Percentiles rank a stretch among this genome's conserved stretches.
Evolutionary conservation across 768 basidiomycete species (phyloP).

Genomic region (Pleurotus tuber-regium): DNA sequence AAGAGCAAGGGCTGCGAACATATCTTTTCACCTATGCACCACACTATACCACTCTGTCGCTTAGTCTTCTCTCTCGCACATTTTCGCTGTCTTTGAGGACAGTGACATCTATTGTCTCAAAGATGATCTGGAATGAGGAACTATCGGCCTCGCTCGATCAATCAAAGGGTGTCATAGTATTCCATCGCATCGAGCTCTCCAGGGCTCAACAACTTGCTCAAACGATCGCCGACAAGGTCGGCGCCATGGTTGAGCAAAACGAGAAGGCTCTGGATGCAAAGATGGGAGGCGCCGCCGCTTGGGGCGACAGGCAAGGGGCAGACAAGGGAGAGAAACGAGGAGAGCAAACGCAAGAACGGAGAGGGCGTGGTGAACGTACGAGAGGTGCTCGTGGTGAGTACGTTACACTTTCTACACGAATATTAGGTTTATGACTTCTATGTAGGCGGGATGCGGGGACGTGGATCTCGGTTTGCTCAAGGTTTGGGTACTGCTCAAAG

Average conservation of each 20-base stretch:
- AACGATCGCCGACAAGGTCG: constrained; percentile 85
- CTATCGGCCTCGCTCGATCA: constrained; percentile 91
- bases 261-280: constrained; percentile 87
- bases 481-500: constrained; percentile 67
- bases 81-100: constrained; percentile 80
- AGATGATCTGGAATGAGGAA: constrained; percentile 99
- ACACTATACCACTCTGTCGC: constrained; percentile 88
- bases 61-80: constrained; percentile 81
- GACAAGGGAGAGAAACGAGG: constrained; percentile 76
- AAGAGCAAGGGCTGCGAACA: constrained; percentile 95
- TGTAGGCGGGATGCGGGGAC: constrained; percentile 59
- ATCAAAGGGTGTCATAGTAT: constrained; percentile 84
- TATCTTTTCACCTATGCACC: constrained; percentile 98
- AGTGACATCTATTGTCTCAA: constrained; percentile 89
- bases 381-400: constrained; percentile 58
- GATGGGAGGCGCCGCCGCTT: constrained; percentile 63
- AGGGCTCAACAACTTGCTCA: constrained; percentile 90
- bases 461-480: constrained; percentile 80
- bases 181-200: constrained; percentile 88
- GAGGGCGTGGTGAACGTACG: constrained; percentile 70
- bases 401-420: neutral
- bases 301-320: constrained; percentile 69
- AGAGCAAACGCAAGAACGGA: constrained; percentile 75
- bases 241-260: constrained; percentile 84
- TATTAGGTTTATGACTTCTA: neutral